These are phyloP conservation scores for Calonectria pauciramosa DNA, from an alignment of 2,329 filamentous ascomycete species.

Conservation along the genomic window DNA sequence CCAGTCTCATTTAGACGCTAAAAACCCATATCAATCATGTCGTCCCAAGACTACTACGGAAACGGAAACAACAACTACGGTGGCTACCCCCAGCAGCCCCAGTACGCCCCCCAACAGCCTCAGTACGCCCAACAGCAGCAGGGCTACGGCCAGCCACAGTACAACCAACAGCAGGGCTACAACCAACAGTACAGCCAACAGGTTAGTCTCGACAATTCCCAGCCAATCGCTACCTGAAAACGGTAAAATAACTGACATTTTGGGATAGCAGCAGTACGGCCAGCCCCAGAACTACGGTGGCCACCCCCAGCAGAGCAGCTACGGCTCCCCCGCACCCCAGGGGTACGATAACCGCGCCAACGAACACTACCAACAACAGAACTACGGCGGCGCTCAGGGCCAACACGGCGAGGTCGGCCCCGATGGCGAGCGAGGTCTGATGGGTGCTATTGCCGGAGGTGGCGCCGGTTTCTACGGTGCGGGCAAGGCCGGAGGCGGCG, in stretches of 20 bases:
- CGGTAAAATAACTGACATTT: background rate
- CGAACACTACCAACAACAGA: conserved; percentile 40
- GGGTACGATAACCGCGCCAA: conserved; percentile 36
- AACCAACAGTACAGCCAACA: conserved; percentile 44
- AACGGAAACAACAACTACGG: conserved; percentile 44
- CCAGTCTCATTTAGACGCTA: background rate
- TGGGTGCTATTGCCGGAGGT: conserved; percentile 65
- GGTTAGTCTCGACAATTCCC: background rate
- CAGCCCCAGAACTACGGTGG: conserved; percentile 17
- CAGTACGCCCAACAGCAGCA: conserved; percentile 30
- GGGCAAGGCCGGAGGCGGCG: conserved; percentile 66
- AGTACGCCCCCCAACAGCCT: conserved; percentile 36
- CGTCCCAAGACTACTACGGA: conserved; percentile 56
- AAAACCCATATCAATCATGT: conserved; percentile 45
- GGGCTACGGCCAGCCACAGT: conserved; percentile 35
- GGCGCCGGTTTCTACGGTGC: conserved; percentile 67
- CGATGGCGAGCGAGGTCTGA: conserved; percentile 65
- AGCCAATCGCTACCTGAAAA: background rate
- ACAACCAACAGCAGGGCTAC: conserved; percentile 40
- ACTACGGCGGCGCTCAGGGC: conserved; percentile 42
- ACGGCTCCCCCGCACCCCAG: conserved; percentile 39
- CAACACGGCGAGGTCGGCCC: conserved; percentile 48
- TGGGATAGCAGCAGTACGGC: conserved; percentile 40
- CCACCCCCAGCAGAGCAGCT: conserved; percentile 43
- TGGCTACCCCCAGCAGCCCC: conserved; percentile 39